These are phyloP conservation scores for Podospora anserina DNA, from an alignment of 495 filamentous ascomycete genomes.

Conservation along the genomic window DNA sequence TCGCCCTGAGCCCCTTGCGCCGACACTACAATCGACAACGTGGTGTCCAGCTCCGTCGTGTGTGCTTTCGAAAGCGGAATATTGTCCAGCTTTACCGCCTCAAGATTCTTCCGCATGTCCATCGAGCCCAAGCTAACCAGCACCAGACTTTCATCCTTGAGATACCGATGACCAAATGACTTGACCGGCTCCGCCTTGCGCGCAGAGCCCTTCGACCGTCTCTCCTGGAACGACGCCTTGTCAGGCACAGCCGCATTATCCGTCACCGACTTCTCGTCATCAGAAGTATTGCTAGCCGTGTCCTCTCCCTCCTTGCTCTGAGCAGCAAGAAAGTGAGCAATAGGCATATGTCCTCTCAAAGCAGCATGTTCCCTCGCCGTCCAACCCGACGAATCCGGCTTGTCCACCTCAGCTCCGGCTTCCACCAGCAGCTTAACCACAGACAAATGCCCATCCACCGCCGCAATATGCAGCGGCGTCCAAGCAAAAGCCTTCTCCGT, in stretches of 20 bases:
- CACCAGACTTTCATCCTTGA: conserved; percentile 83
- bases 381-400: conserved; percentile 84
- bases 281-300: conserved; percentile 19
- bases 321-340: conserved; percentile 63
- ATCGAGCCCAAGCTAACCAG: conserved; percentile 90
- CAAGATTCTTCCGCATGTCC: conserved; percentile 78
- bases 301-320: conserved; percentile 30
- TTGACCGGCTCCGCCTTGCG: conserved; percentile 73
- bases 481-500: conserved; percentile 83
- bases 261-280: conserved; percentile 36
- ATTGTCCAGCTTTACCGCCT: conserved; percentile 82
- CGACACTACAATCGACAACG: conserved; percentile 87
- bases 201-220: conserved; percentile 40
- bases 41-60: conserved; percentile 88
- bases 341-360: conserved; percentile 76
- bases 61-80: conserved; percentile 86
- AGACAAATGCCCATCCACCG: conserved; percentile 75
- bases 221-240: conserved; percentile 50
- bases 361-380: conserved; percentile 91
- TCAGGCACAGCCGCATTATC: conserved; percentile 46
- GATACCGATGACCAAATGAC: conserved; percentile 92
- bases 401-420: conserved; percentile 70
- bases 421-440: conserved; percentile 69
- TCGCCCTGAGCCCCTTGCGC: conserved; percentile 83
- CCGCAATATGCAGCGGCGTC: conserved; percentile 89